These are phyloP conservation scores for Xylariaceae sp. DNA, from an alignment of 2,329 filamentous ascomycete species.

Conservation along the genomic window DNA sequence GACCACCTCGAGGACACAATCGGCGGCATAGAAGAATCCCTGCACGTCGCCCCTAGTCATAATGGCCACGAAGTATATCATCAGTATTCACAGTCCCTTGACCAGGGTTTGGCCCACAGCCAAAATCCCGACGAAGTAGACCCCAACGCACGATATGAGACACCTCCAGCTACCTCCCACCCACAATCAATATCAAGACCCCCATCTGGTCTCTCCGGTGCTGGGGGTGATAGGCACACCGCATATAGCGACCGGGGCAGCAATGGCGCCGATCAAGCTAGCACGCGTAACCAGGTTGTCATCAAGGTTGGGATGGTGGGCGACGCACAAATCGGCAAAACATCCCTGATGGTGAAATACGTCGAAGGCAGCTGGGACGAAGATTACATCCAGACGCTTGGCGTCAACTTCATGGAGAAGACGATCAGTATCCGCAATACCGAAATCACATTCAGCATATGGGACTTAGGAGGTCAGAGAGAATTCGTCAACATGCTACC, in stretches of 20 bases:
- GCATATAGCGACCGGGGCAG: constrained; percentile 53
- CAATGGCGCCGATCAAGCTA: constrained; percentile 49
- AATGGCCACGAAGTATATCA: constrained; percentile 45
- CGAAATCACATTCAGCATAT: constrained; percentile 99
- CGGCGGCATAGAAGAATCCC: constrained; percentile 56
- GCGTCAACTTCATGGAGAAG: constrained; percentile 99
- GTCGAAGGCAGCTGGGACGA: constrained; percentile 99
- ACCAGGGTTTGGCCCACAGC: constrained; percentile 53
- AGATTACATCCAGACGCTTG: constrained; percentile 98
- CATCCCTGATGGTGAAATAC: constrained; percentile 99
- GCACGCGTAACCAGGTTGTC: constrained; percentile 77
- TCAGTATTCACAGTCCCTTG: constrained; percentile 57
- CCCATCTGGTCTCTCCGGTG: constrained; percentile 59
- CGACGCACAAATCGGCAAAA: constrained; percentile 98
- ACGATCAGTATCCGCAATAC: constrained; percentile 99
- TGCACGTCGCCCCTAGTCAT: constrained; percentile 42
- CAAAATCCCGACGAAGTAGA: constrained; percentile 46
- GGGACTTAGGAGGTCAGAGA: constrained; percentile 96
- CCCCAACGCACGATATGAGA: constrained; percentile 52
- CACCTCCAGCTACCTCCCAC: constrained; percentile 53
- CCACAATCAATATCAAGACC: constrained; percentile 56
- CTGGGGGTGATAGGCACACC: constrained; percentile 48
- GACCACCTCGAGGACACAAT: constrained; percentile 58
- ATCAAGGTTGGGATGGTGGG: constrained; percentile 99
- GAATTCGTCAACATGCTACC: constrained; percentile 99